Evolutionary conservation across 2,329 filamentous ascomycete genomes (phyloP).

Genomic region (Fusarium albidum): DNA sequence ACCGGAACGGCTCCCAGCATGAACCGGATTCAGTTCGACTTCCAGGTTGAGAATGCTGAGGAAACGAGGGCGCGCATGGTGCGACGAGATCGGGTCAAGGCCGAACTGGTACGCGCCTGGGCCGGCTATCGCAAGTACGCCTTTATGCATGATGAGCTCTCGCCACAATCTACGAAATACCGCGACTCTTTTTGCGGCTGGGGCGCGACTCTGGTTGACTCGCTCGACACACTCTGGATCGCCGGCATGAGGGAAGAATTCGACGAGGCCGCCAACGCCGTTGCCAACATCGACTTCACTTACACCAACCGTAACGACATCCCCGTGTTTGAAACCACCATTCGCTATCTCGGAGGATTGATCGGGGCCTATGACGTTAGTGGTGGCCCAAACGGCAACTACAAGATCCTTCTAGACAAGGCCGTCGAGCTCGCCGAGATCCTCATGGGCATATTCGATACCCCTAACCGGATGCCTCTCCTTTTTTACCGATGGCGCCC

Average conservation of each 20-base stretch:
- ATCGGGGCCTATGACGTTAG: slow-evolving; percentile 88
- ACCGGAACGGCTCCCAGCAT: slow-evolving; percentile 74
- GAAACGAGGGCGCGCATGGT: slow-evolving; percentile 69
- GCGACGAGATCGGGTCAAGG: slow-evolving; percentile 73
- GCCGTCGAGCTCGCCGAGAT: slow-evolving; percentile 82
- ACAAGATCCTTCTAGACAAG: slow-evolving; percentile 77
- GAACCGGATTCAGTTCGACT: slow-evolving; percentile 78
- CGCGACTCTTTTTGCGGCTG: slow-evolving; percentile 90
- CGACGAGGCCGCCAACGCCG: slow-evolving; percentile 75
- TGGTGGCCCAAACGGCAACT: slow-evolving; percentile 61
- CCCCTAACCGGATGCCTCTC: slow-evolving; percentile 91
- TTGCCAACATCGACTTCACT: slow-evolving; percentile 84
- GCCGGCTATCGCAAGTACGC: slow-evolving; percentile 80
- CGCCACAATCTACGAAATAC: slow-evolving; percentile 71
- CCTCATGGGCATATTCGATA: slow-evolving; percentile 85
- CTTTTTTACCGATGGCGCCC: slow-evolving; percentile 83
- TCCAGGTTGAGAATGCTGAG: slow-evolving; percentile 69
- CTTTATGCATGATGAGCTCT: slow-evolving; percentile 87
- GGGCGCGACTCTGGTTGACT: slow-evolving; percentile 87
- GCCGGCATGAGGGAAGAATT: slow-evolving; percentile 84
- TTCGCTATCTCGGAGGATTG: slow-evolving; percentile 88
- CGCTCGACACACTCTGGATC: slow-evolving; percentile 86
- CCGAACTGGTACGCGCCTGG: slow-evolving; percentile 83
- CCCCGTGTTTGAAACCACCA: slow-evolving; percentile 92
- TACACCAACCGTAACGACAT: slow-evolving; percentile 72